Evolutionary conservation across 305 asterid genomes (phyloP).

Genomic region (Salvia sclarea): DNA sequence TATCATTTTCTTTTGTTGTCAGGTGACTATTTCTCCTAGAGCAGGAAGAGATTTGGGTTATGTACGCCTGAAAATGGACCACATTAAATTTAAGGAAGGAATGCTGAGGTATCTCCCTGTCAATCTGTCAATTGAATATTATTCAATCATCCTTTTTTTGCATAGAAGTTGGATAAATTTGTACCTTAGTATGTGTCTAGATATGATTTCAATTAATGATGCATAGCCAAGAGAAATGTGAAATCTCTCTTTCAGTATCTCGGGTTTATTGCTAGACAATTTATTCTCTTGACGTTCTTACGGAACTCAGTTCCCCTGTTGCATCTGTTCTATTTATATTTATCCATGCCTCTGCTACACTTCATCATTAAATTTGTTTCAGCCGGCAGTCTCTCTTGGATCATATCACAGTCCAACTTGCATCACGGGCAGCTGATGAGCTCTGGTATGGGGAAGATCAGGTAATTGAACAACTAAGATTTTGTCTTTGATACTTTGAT

Average conservation of each 20-base stretch:
- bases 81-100: slow-evolving; percentile 75
- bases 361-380: slow-evolving; percentile 30
- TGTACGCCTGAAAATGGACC: slow-evolving; percentile 77
- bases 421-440: slow-evolving; percentile 99
- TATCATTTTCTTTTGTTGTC: slow-evolving; percentile 28
- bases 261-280: neutral
- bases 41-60: slow-evolving; percentile 94
- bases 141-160: slow-evolving; percentile 3
- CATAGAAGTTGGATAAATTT: neutral
- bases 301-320: neutral
- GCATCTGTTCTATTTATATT: neutral
- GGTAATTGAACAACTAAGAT: slow-evolving; percentile 45
- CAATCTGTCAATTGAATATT: neutral
- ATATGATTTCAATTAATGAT: neutral
- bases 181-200: neutral
- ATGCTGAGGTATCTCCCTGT: slow-evolving; percentile 61
- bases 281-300: neutral
- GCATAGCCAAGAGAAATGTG: neutral
- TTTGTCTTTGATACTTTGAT: neutral
- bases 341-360: neutral
- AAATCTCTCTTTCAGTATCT: neutral
- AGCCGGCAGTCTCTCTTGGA: slow-evolving; percentile 95
- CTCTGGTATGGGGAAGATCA: slow-evolving; percentile 82
- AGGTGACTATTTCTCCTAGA: slow-evolving; percentile 90
- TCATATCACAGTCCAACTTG: slow-evolving; percentile 89